A percentile compares a stretch with the other conserved stretches of the same genome.
Evolutionary conservation across 805 yeast genomes (phyloP).

Genomic region (Naumovozyma dairenensis): DNA sequence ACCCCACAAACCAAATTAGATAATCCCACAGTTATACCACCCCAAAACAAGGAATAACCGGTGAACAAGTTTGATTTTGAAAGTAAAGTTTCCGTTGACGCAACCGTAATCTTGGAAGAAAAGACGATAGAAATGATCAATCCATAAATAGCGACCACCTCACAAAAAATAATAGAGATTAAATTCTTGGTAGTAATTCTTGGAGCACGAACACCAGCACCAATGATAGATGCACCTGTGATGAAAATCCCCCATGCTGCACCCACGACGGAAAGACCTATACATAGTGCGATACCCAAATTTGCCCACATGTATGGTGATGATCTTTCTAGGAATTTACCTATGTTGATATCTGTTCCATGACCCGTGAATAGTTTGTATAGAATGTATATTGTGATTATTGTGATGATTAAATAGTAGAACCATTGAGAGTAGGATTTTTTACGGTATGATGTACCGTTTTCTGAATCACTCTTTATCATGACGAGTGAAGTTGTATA

Average conservation of each 20-base stretch:
- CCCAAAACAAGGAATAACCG: slow-evolving; percentile 95
- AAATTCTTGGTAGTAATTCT: slow-evolving; percentile 94
- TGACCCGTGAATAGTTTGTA: slow-evolving; percentile 69
- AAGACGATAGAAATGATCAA: slow-evolving; percentile 96
- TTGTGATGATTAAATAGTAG: slow-evolving; percentile 15
- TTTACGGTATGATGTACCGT: too few species aligned
- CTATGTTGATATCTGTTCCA: slow-evolving; percentile 87
- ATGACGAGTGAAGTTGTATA: too few species aligned
- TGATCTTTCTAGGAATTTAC: slow-evolving; percentile 70
- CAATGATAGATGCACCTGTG: slow-evolving; percentile 88
- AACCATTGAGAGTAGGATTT: slow-evolving; percentile 13
- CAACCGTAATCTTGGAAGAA: slow-evolving; percentile 75
- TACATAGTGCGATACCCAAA: slow-evolving; percentile 80
- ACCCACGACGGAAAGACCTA: slow-evolving; percentile 90
- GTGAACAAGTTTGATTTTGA: slow-evolving; percentile 86
- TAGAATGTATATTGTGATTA: slow-evolving; percentile 20
- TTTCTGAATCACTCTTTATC: too few species aligned
- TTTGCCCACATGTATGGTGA: slow-evolving; percentile 98
- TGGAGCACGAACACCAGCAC: slow-evolving; percentile 98
- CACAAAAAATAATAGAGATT: slow-evolving; percentile 95
- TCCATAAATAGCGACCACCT: slow-evolving; percentile 97
- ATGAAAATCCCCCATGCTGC: slow-evolving; percentile 99
- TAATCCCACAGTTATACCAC: slow-evolving; percentile 90
- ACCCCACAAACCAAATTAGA: slow-evolving; percentile 93
- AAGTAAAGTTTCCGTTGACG: slow-evolving; percentile 47